Percentiles rank a stretch among this genome's conserved stretches.
Evolutionary conservation across 2,329 filamentous ascomycete species (phyloP).

Genomic region (Fusarium zealandicum): DNA sequence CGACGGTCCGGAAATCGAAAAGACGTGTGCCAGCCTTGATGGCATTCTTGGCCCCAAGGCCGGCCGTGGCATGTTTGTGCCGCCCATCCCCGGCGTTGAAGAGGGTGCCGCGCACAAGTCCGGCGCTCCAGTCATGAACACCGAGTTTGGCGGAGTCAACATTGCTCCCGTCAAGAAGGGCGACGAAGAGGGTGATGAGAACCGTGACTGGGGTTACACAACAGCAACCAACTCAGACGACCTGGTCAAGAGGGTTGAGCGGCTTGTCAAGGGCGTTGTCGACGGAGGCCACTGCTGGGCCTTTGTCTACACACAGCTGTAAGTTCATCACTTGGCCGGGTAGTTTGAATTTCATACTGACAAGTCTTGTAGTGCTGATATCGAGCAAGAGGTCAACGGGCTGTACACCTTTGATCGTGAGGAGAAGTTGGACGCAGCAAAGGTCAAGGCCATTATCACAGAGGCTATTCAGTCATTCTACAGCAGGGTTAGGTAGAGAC

Average conservation of each 20-base stretch:
- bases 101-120: slow-evolving; percentile 58
- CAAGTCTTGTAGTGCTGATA: slow-evolving; percentile 53
- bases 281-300: slow-evolving; percentile 64
- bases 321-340: slow-evolving; percentile 40
- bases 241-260: slow-evolving; percentile 64
- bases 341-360: slow-evolving; percentile 12
- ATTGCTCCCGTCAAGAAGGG: slow-evolving; percentile 59
- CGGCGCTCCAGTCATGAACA: slow-evolving; percentile 68
- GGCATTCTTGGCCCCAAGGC: slow-evolving; percentile 62
- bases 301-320: slow-evolving; percentile 73
- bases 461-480: slow-evolving; percentile 58
- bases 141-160: slow-evolving; percentile 73
- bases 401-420: slow-evolving; percentile 68
- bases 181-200: slow-evolving; percentile 44
- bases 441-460: slow-evolving; percentile 66
- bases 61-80: slow-evolving; percentile 62
- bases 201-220: slow-evolving; percentile 72
- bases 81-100: slow-evolving; percentile 52
- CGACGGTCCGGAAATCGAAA: slow-evolving; percentile 62
- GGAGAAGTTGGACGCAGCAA: slow-evolving; percentile 64
- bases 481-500: slow-evolving; percentile 34
- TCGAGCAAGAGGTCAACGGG: slow-evolving; percentile 74
- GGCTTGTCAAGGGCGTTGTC: slow-evolving; percentile 64
- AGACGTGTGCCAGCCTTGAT: slow-evolving; percentile 61
- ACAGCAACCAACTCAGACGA: slow-evolving; percentile 68